Evolutionary conservation across 2,329 filamentous ascomycete species (phyloP), one percentile per base, ranked within the genome.

Genomic region (Pseudogymnoascus sp.): DNA sequence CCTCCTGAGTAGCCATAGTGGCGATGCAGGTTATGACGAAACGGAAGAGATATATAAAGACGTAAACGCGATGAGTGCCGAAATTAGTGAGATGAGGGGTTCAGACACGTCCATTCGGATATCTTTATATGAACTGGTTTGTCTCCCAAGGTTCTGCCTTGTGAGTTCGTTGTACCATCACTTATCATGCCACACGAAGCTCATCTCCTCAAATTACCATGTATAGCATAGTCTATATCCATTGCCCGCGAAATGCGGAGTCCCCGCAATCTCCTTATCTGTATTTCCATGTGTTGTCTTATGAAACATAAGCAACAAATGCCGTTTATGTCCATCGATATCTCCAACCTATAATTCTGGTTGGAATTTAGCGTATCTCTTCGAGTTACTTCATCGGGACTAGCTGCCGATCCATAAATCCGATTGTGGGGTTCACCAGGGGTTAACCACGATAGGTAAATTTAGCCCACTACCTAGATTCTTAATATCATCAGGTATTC

Each of bases 221-320:
- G n/a, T 54, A 32, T 4, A 54, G 47, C 9, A 3, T 54, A 54
- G 47, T 4, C 2, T 18, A 12, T 4, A 32, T 32, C n/a, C 5
- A 54, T 32, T 12, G 5, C 11, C 47, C 12, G n/a, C 32, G 28
- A 12, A 30, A 32, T 54, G 47, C 47, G 16, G 47, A 18, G 47
- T 54, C 47, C n/a, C 47, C 47, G 47, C 47, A 54, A 54, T 54
- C 28, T 32, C 28, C 9, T 54, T 54, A 50, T 50, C 43, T 16
- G n/a, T 32, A n/a, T 18, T 54, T n/a, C 43, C 8, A 14, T n/a
- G 12, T 37, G n/a, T 37, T 12, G 12, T n/a, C 18, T 12, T 14
- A 16, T 28, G 14, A 28, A 28, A 47, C 38, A 41, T 41, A 41
- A 41, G 38, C 43, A 50, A 14, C 30, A 30, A 30, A 30, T 50